These are phyloP conservation scores for Pelargonium myrrhifolium DNA, from an alignment of 441 rosid genomes.

Conservation along the genomic window DNA sequence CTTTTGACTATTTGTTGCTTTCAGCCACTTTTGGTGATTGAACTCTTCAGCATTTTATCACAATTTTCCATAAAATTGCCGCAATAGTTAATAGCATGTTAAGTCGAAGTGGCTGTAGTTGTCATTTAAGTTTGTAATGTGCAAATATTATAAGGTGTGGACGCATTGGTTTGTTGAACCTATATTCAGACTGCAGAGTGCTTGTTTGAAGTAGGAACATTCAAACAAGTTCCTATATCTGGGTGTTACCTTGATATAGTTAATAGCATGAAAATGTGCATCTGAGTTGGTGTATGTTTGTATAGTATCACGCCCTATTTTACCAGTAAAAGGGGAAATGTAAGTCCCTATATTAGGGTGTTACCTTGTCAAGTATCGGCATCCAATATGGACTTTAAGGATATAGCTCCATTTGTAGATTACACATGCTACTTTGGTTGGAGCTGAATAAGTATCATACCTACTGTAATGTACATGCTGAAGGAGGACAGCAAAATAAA, in stretches of 20 bases:
- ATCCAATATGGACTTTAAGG: background rate
- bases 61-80: background rate
- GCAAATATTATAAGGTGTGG: background rate
- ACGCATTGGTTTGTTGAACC: background rate
- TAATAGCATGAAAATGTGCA: too few species aligned
- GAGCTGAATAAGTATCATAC: background rate
- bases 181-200: too few species aligned
- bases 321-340: background rate
- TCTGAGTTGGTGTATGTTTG: background rate
- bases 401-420: background rate
- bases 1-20: background rate
- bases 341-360: background rate
- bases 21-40: background rate
- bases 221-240: too few species aligned
- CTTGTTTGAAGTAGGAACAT: too few species aligned
- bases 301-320: background rate
- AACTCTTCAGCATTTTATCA: background rate
- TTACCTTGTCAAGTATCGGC: background rate
- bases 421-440: background rate
- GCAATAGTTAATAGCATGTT: background rate
- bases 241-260: too few species aligned
- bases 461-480: background rate
- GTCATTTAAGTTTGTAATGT: background rate
- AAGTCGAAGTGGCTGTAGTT: background rate
- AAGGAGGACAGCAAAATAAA: background rate